Percentiles rank a stretch among this genome's conserved stretches.
phyloP scores from a whole-genome alignment of 1,284 basidiomycete species.

The Naganishia sp. region DNA sequence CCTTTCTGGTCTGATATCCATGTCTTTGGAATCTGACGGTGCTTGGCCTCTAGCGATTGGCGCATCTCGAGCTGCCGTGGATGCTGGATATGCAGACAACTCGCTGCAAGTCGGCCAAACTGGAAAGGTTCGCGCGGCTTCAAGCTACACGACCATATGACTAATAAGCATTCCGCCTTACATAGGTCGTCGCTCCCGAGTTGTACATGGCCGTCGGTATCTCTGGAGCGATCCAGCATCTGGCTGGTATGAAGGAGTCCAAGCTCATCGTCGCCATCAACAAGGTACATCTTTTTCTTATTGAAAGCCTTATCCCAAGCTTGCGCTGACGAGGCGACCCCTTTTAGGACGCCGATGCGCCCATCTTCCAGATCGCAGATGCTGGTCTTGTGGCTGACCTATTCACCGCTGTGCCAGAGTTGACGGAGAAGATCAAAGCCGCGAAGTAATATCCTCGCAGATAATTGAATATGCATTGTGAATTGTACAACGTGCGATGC shows the following conservation, averaged over 20 bases:
- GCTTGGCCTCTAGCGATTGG: constrained; percentile 68
- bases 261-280: constrained; percentile 98
- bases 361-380: constrained; percentile 99
- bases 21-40: too few relatives aligned
- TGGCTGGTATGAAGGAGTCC: constrained; percentile 99
- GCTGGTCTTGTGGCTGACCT: constrained; percentile 90
- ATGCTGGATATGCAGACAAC: constrained; percentile 98
- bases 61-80: constrained; percentile 94
- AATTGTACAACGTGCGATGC: not conserved
- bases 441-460: constrained; percentile 25
- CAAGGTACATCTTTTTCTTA: constrained; percentile 63
- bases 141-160: too few relatives aligned
- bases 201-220: constrained; percentile 96
- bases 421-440: constrained; percentile 76
- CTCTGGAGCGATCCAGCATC: constrained; percentile 96
- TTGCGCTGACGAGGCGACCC: not conserved
- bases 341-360: constrained; percentile 86
- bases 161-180: not conserved
- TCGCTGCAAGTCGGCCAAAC: constrained; percentile 98
- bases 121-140: constrained; percentile 65
- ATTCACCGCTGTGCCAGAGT: constrained; percentile 82
- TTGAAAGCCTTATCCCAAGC: too few relatives aligned
- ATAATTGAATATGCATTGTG: not conserved
- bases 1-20: constrained; percentile 4
- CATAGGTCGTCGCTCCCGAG: constrained; percentile 79